Evolutionary conservation across 805 yeast species (phyloP), one percentile per base, ranked within the genome.

Genomic region (Spathaspora girioi): DNA sequence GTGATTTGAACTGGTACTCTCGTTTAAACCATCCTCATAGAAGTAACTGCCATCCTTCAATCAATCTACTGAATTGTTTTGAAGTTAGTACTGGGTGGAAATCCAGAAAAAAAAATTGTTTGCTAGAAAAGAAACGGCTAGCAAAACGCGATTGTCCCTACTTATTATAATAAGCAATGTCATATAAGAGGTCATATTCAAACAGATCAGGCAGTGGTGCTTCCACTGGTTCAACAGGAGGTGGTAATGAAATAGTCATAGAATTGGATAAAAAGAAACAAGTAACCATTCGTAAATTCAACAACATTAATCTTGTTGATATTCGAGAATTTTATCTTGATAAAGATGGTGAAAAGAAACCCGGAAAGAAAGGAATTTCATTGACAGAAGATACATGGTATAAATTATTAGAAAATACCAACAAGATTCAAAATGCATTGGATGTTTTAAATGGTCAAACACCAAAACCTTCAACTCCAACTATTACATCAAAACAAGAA

Each of bases 291-390:
- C 77, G 90, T 51, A 80, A 79, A 57, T 92, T 82, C 73, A 84
- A 87, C 50, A 83, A 84, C 48, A 70, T 73, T 50, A 80, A 79
- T 32, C 70, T 91, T 56, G 82, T 93, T 12, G 97, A 92, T 60
- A 87, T 92, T 49, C 79, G 98, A 52, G 97, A 92, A 64, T 90
- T 75, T 69, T 92, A 89, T 66, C 47, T 62, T 14, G 76, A 71
- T 57, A 70, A 67, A 52, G 75, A 75, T 48, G 86, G 86, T 5
- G 85, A 83, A 54, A 75, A 78, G 71, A 77, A 77, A 53, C 98
- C 98, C 0, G 96, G 96, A 0, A 86, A 83, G 62, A 92, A 92
- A 68, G 88, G 89, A 0, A 81, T 84, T 18, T 74, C 88, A 1
- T 63, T 84, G 23, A 80, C 85, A 1, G 78, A 72, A 55, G 86